phyloP scores from a whole-genome alignment of 768 basidiomycete species.

The Mycena albidolilacea region DNA sequence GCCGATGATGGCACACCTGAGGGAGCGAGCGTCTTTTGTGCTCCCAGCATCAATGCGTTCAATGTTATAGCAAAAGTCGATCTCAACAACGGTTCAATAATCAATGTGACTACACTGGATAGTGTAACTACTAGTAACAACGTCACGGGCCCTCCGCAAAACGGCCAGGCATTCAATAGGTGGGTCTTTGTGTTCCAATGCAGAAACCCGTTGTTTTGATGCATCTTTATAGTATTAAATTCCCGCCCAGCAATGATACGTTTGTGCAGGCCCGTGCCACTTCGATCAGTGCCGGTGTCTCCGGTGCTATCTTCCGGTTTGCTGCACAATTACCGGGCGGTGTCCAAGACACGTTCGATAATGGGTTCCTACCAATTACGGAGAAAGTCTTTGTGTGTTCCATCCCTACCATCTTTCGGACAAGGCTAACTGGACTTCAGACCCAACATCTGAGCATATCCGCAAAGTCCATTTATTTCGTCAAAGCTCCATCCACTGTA shows the following conservation, averaged over 20 bases:
- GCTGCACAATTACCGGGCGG: slow-evolving; percentile 63
- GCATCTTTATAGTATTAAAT: slow-evolving; percentile 25
- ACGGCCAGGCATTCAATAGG: slow-evolving; percentile 74
- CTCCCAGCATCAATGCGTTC: slow-evolving; percentile 62
- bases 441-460: slow-evolving; percentile 71
- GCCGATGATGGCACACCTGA: slow-evolving; percentile 49
- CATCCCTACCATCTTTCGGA: not conserved
- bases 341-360: slow-evolving; percentile 61
- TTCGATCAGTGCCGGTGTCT: slow-evolving; percentile 64
- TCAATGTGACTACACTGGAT: slow-evolving; percentile 50
- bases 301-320: slow-evolving; percentile 72
- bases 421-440: slow-evolving; percentile 44
- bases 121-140: slow-evolving; percentile 61
- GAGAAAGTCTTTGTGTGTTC: slow-evolving; percentile 63
- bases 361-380: slow-evolving; percentile 69
- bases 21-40: slow-evolving; percentile 70
- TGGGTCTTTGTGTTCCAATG: slow-evolving; percentile 43
- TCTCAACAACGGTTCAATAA: slow-evolving; percentile 60
- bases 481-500: slow-evolving; percentile 53
- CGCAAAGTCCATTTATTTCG: slow-evolving; percentile 73
- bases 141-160: slow-evolving; percentile 61
- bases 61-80: slow-evolving; percentile 60
- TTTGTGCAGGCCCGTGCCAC: slow-evolving; percentile 67
- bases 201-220: not conserved
- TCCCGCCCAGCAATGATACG: slow-evolving; percentile 47